phyloP scores from a whole-genome alignment of 306 rosid genomes.

The Canavalia gladiata region DNA sequence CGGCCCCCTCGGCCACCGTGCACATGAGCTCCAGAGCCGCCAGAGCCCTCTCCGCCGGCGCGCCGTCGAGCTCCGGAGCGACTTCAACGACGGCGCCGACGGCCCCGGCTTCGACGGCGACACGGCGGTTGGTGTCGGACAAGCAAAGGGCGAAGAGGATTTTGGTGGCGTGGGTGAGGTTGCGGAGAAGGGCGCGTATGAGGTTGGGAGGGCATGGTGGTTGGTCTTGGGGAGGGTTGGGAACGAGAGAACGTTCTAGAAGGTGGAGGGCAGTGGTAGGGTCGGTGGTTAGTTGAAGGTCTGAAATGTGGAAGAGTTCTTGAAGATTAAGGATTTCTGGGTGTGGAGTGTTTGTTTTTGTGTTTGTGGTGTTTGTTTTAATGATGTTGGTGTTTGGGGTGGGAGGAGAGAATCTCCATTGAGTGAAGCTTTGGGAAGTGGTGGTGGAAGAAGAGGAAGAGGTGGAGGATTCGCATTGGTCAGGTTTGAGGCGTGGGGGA shows the following conservation, averaged over 20 bases:
- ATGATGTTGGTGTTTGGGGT: slow-evolving; percentile 40
- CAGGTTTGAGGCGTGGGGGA: slow-evolving; percentile 41
- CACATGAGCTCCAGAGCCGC: slow-evolving; percentile 92
- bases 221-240: slow-evolving; percentile 78
- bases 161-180: slow-evolving; percentile 66
- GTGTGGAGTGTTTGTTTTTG: not conserved
- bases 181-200: slow-evolving; percentile 67
- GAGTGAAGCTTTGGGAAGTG: slow-evolving; percentile 95
- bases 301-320: slow-evolving; percentile 81
- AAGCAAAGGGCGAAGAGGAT: slow-evolving; percentile 84
- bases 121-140: slow-evolving; percentile 76
- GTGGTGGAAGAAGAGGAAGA: slow-evolving; percentile 76
- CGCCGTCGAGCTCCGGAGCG: slow-evolving; percentile 70
- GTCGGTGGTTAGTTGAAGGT: slow-evolving; percentile 72
- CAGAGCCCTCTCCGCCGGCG: slow-evolving; percentile 80
- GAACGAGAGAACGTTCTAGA: slow-evolving; percentile 81
- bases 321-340: slow-evolving; percentile 54
- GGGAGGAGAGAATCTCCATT: slow-evolving; percentile 85
- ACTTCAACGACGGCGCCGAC: slow-evolving; percentile 75
- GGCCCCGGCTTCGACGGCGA: slow-evolving; percentile 87
- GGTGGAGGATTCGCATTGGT: slow-evolving; percentile 68
- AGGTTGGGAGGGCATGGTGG: slow-evolving; percentile 77
- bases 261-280: slow-evolving; percentile 72
- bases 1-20: slow-evolving; percentile 85
- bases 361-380: slow-evolving; percentile 17